These are phyloP conservation scores for Fraxinus dipetala DNA, from an alignment of 305 asterid genomes.

Conservation along the genomic window DNA sequence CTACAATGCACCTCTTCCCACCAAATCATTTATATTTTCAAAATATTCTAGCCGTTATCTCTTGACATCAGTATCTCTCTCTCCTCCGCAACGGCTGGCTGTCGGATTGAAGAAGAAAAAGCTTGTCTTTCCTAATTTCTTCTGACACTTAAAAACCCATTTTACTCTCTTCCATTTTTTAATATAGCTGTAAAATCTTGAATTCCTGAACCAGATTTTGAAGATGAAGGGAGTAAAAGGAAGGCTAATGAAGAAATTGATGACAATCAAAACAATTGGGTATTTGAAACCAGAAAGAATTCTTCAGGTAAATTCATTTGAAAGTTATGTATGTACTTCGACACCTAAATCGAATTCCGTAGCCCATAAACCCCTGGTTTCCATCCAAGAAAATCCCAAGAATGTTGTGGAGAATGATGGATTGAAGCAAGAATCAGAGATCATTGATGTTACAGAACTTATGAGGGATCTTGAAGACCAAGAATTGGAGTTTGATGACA, in stretches of 20 bases:
- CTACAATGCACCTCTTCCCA: conserved; percentile 46
- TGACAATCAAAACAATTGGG: conserved; percentile 72
- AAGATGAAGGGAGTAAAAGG: conserved; percentile 74
- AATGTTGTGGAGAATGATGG: conserved; percentile 20
- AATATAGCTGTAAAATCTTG: conserved; percentile 10
- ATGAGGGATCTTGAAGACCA: conserved; percentile 70
- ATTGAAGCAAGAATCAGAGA: conserved; percentile 46
- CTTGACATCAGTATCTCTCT: conserved; percentile 17
- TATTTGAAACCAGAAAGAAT: conserved; percentile 68
- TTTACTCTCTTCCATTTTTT: conserved; percentile 4
- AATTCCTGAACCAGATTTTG: conserved; percentile 9
- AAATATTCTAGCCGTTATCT: conserved; percentile 68
- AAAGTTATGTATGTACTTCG: conserved; percentile 43
- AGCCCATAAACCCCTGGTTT: conserved; percentile 32
- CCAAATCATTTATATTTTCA: conserved; percentile 46
- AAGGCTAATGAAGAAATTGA: conserved; percentile 67
- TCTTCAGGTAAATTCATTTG: conserved; percentile 56
- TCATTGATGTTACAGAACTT: conserved; percentile 56
- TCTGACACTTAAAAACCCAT: not conserved
- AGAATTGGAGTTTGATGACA: conserved; percentile 34
- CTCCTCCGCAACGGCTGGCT: conserved; percentile 26
- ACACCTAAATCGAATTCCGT: conserved; percentile 28
- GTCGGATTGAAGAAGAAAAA: conserved; percentile 13
- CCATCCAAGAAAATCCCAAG: conserved; percentile 37
- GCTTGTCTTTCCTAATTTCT: conserved; percentile 5